Evolutionary conservation across 106 monocot species (phyloP), one percentile per base, ranked within the genome.

Genomic region (Allium sativum): DNA sequence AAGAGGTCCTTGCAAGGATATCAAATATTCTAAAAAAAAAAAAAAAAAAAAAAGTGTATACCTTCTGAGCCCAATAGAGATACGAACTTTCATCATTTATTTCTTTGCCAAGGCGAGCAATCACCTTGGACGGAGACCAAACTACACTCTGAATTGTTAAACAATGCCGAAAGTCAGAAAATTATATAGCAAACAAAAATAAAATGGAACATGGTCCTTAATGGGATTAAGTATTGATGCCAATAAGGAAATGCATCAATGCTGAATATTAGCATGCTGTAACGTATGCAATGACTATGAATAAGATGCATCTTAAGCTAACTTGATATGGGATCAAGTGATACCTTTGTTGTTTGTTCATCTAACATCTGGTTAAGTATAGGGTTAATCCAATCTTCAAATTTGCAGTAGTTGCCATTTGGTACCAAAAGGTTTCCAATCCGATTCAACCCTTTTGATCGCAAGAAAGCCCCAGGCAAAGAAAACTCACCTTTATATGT

Each of bases 371-470:
- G 59, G 45, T 96, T 79, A 62, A 96, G 75, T 72, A 87, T 84
- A 50, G 96, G 96, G 69, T 82, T 87, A 46, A 96, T 82, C 96
- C 96, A 96, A 68, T 96, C 84, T 67, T 96, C 96, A 80, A 96
- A 96, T 76, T 84, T 91, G 84, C 96, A 96, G 70, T 96, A 96
- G 64, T 96, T 96, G 58, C 91, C 87, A 82, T 96, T 96, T 60
- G 96, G 96, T 41, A 96, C 90, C 79, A 96, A 68, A 40, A 96
- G 63, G 59, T 91, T 96, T 48, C 90, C 96, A 58, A 96, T 96
- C 15, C 96, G 76, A 77, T 96, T 96, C 57, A 96, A 81, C 57
- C 96, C 96, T 71, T 87, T 96, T 21, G 96, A 90, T 21, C 96
- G 86, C 61, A 96, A 64, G 21, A 42, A 51, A 10, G 84, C 67